Evolutionary conservation across 495 filamentous ascomycete genomes (phyloP), one percentile per base, ranked within the genome.

Genomic region (Aspergillus bridgeri): DNA sequence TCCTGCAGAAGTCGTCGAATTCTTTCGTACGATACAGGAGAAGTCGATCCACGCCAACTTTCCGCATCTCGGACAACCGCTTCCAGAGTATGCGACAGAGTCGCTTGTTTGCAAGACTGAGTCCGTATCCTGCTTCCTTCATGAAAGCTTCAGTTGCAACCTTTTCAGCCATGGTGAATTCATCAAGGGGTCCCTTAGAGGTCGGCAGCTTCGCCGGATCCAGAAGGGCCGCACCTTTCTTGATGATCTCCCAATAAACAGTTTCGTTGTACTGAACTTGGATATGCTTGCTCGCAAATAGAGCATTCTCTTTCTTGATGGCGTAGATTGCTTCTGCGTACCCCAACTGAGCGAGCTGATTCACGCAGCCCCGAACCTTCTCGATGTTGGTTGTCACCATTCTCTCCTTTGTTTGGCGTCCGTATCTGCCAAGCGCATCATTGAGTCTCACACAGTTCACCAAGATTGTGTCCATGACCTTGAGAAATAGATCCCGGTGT

Each of bases 131-230:
- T 22, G 51, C 48, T 25, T 58, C 62, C 24, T 60, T 49, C 56
- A 68, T 68, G 42, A 68, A 68, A 5, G 49, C 56, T 54, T 54
- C 50, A 2, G 60, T 63, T 45, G 60, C 51, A 55, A 54, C 62
- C 43, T 68, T 68, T 53, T 68, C 60, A 9, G 62, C 58, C 46
- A 68, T 61, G 1, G 51, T 63, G 44, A 68, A 68, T 53, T 55
- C 52, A 52, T 65, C 60, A 5, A 49, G n/a, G 13, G 65, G 65
- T 42, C 65, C 59, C 43, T 64, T 67, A 3, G 59, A 42, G 48
- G 57, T 11, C 17, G 57, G 57, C 23, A 67, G 49, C 18, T 7
- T 65, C 24, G 43, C n/a, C 27, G 42, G 55, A 57, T 67, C 62
- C 21, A 65, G 29, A 27, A 62, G 46, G 25, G 38, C 57, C 6